Evolutionary conservation across 2,329 filamentous ascomycete species (phyloP), one percentile per base, ranked within the genome.

Genomic region (Aureobasidium sp.): DNA sequence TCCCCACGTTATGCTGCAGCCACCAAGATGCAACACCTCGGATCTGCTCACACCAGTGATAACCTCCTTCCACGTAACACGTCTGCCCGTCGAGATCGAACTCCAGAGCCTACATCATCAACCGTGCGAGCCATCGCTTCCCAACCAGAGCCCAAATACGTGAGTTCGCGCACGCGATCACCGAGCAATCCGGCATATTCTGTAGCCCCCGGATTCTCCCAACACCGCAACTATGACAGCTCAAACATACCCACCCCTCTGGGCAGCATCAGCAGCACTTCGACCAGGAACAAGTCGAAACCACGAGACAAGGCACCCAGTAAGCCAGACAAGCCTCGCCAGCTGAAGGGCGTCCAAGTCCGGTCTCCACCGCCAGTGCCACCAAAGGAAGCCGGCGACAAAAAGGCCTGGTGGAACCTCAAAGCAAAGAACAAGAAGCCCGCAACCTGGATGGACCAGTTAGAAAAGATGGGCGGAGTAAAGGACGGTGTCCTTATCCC

Each of bases 371-470:
- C 61, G 31, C 51, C 62, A 20, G 61, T 61, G 11, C 58, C 63
- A 27, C 47, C 44, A 20, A 66, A 66, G 45, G 65, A 67, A 27
- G 22, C 11, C 7, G n/a, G n/a, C 9, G 67, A 67, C 61, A 66
- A 67, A 39, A 63, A 64, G 48, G 66, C 68, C 25, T 69, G 68
- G 66, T 71, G 68, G 68, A 62, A 67, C 29, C 29, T 66, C 51
- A 74, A 72, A 62, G 61, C 73, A 59, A 74, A 72, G 36, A 73
- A 73, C 63, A 74, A 72, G 53, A 74, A 72, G 64, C 71, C 71
- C 47, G 71, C 72, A 49, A 51, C 22, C 7, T 77, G 75, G 75
- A 77, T 77, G 75, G 72, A 76, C 17, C 70, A 72, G 62, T 66
- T 77, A 25, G 73, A 76, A 53, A 74, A 73, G 63, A 68, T 74